Percentiles rank a stretch among this genome's conserved stretches.
Evolutionary conservation across 768 basidiomycete genomes (phyloP).

Genomic region (Clathrus columnatus): DNA sequence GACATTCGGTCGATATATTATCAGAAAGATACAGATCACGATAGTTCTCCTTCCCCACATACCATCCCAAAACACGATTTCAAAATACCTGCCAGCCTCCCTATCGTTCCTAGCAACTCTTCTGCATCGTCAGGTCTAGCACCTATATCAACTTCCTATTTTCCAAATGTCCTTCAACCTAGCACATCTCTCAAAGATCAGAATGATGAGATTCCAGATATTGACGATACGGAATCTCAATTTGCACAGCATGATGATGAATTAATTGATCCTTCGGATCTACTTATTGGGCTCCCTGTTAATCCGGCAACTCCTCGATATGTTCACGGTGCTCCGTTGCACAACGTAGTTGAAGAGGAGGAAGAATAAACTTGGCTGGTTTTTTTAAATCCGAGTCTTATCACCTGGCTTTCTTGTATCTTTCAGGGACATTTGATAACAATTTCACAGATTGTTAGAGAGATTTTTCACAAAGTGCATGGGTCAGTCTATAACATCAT

Average conservation of each 20-base stretch:
- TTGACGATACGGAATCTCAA: background rate
- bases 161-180: slow-evolving; percentile 24
- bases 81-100: no score
- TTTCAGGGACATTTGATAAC: no score
- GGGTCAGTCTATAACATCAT: no score
- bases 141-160: slow-evolving; percentile 20
- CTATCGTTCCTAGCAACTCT: no score
- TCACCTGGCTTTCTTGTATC: no score
- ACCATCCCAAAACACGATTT: background rate
- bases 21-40: background rate
- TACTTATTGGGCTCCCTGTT: slow-evolving; percentile 26
- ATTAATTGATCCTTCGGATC: background rate
- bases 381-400: no score
- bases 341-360: slow-evolving; percentile 79
- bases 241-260: background rate
- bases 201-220: background rate
- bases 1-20: background rate
- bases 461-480: no score
- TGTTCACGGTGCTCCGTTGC: slow-evolving; percentile 75
- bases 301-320: slow-evolving; percentile 56
- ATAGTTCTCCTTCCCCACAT: background rate
- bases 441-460: no score
- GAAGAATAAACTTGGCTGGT: slow-evolving; percentile 41
- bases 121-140: no score
- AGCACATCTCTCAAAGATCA: slow-evolving; percentile 29